phyloP scores from a whole-genome alignment of 176 grass and related monocot genomes.

The Bonia amplexicaulis region DNA sequence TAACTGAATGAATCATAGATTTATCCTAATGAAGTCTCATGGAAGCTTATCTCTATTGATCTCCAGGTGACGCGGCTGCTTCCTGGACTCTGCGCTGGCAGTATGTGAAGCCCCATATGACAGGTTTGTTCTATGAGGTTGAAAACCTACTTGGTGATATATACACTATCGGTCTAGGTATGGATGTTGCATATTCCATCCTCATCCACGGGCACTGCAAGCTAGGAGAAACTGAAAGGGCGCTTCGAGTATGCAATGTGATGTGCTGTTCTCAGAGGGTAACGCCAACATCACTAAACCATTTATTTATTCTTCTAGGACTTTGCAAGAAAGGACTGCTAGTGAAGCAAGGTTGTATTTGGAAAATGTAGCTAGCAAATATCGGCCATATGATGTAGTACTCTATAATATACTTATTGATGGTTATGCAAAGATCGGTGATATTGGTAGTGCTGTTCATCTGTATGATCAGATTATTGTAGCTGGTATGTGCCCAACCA shows the following conservation, averaged over 20 bases:
- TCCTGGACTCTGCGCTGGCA: too few relatives aligned
- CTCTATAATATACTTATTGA: slow-evolving; percentile 81
- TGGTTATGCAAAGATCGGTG: slow-evolving; percentile 78
- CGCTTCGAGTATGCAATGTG: slow-evolving; percentile 63
- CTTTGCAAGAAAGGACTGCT: slow-evolving; percentile 73
- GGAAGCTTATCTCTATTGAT: too few relatives aligned
- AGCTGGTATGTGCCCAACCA: slow-evolving; percentile 55
- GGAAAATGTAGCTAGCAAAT: slow-evolving; percentile 58
- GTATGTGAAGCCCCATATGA: too few relatives aligned
- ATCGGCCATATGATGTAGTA: slow-evolving; percentile 46
- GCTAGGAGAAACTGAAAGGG: slow-evolving; percentile 76
- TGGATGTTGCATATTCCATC: slow-evolving; percentile 95
- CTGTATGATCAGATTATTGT: slow-evolving; percentile 63
- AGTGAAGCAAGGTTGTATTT: slow-evolving; percentile 80
- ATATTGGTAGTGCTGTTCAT: slow-evolving; percentile 61
- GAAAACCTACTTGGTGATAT: slow-evolving; percentile 71
- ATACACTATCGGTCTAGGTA: slow-evolving; percentile 58
- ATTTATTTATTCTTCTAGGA: slow-evolving; percentile 64
- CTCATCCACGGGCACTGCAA: slow-evolving; percentile 79
- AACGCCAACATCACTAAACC: slow-evolving; percentile 53
- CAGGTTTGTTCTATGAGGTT: slow-evolving; percentile 45
- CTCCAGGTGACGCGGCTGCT: too few relatives aligned
- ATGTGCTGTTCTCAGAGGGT: slow-evolving; percentile 59
- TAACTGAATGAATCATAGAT: too few relatives aligned
- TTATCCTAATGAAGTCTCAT: too few relatives aligned